Evolutionary conservation across 176 grass and related monocot species (phyloP), one percentile per base, ranked within the genome.

Genomic region (Elaeis guineensis): DNA sequence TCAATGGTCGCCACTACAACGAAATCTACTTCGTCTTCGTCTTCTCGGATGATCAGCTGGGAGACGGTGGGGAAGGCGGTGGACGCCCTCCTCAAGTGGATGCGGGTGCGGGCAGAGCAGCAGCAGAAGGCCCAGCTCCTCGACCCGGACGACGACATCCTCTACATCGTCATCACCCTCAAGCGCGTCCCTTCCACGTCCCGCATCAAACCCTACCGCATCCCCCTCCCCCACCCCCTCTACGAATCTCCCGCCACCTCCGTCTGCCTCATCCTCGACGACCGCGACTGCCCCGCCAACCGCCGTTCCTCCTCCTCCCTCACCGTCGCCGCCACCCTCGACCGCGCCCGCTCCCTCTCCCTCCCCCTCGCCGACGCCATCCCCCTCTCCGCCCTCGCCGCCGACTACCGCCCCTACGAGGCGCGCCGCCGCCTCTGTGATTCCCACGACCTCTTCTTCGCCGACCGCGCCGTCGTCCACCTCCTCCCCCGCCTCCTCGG

Each of bases 381-480:
- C 51, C 78, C 80, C 1, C 67, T 90, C 25, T 87, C 86, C 51
- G 64, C 80, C 54, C 75, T 97, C 9, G n/a, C 78, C 58, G 74
- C 83, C 49, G 92, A 97, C 30, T 91, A 88, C n/a, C 75, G 65
- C 12, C 78, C 87, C 0, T 97, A 77, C 49, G 92, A 97, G 62
- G 81, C 87, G 2, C 83, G 92, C 50, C 58, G n/a, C n/a, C 78
- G 77, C 62, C 76, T 98, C 15, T 81, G 81, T 2, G 70, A 49
- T 3, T 98, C 84, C 24, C 73, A 98, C 28, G n/a, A 98, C 67
- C 75, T n/a, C 63, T 98, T 98, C 70, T n/a, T 98, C 51, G 93
- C 87, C 4, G 87, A 98, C 67, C 88, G 89, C n/a, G 71, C 66
- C 67, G 70, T 98, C 21, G 62, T 98, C 87, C 84, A 19, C n/a